Evolutionary conservation across 768 basidiomycete genomes (phyloP), one percentile per base, ranked within the genome.

Genomic region (Panaeolus papilionaceus): DNA sequence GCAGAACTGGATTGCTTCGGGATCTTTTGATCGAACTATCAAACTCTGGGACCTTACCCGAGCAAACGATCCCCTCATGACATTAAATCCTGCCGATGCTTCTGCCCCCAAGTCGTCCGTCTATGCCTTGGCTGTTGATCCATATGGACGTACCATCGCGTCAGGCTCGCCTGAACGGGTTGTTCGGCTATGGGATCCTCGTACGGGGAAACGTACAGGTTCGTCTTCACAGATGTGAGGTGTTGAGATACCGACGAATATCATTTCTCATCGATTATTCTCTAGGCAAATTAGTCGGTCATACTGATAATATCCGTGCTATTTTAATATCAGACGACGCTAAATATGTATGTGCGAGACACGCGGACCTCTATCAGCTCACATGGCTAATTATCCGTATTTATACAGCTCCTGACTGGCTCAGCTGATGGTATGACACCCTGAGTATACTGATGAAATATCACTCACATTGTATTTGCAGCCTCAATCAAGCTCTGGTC

Each of bases 401-500:
- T 47, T 38, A 20, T 18, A 69, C 62, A 93, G 93, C 79, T 94
- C n/a, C 82, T 95, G 28, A 94, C 93, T 61, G 93, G 92, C 23
- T 94, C 93, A 61, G 90, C 93, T 6, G 94, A 95, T 73, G 90
- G 85, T 84, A 64, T 38, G 77, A 72, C 18, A 18, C 63, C 79
- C 38, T 12, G 18, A 64, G 39, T 16, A 1, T 2, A 6, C 12
- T 16, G 0, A 44, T 6, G 18, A 18, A 44, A 16, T 16, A 2
- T 16, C 18, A 16, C 42, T 14, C 42, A 44, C 5, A 18, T 44
- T 44, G 5, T 6, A 26, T 23, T 12, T 61, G 4, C 63, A 84
- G 85, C 94, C 10, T 95, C 94, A 3, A 87, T 95, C 77, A 98
- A 97, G 76, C 86, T 99, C 37, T 99, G 98, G 98, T 98, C 96